phyloP scores from a whole-genome alignment of 768 basidiomycete species.

The Pleurotus cornucopiae region DNA sequence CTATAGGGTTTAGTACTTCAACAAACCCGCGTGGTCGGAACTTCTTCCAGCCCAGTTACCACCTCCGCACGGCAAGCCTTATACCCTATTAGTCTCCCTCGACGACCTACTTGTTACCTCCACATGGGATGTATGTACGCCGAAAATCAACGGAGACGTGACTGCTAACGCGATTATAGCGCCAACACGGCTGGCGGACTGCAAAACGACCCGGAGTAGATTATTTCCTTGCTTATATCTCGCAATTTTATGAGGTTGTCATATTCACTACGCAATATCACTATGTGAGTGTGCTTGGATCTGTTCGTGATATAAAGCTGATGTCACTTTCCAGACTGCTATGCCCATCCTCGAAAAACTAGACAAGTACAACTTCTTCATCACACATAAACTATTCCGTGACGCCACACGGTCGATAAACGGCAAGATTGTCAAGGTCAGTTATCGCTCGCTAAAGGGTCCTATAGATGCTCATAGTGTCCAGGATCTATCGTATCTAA shows the following conservation, averaged over 20 bases:
- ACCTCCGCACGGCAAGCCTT: constrained; percentile 80
- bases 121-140: constrained; percentile 88
- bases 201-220: constrained; percentile 97
- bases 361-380: constrained; percentile 88
- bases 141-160: neutral
- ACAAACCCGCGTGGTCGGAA: constrained; percentile 90
- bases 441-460: constrained; percentile 1
- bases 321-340: constrained; percentile 58
- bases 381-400: constrained; percentile 87
- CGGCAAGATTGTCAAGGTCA: constrained; percentile 82
- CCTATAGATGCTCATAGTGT: neutral
- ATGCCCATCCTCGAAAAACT: constrained; percentile 87
- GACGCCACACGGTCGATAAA: constrained; percentile 84
- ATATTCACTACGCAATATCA: constrained; percentile 88
- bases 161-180: constrained; percentile 36
- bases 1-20: constrained; percentile 64
- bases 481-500: constrained; percentile 89
- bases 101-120: constrained; percentile 91
- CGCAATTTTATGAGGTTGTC: constrained; percentile 97
- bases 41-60: constrained; percentile 86
- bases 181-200: constrained; percentile 93
- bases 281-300: constrained; percentile 56
- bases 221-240: constrained; percentile 96
- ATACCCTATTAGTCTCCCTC: constrained; percentile 86
- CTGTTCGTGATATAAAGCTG: too few relatives aligned